Conservation (phyloP, 257 asterid genomes). For the Ilex asprella region DNA sequence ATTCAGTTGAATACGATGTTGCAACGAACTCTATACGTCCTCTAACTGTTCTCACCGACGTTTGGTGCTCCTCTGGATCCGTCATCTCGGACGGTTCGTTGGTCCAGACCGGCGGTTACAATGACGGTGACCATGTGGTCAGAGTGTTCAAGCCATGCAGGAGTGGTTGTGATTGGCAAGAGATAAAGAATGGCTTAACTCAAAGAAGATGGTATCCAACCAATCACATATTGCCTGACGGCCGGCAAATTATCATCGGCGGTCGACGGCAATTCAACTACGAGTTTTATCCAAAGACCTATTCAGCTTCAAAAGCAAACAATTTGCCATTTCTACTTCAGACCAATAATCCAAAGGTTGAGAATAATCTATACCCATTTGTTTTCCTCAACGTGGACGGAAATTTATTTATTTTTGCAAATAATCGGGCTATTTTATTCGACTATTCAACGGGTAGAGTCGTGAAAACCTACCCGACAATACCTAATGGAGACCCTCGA, state of each 20-base stretch:
- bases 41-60: constrained; percentile 32
- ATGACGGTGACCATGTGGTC: constrained; percentile 28
- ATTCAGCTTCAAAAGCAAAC: not conserved
- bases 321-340: constrained; percentile 23
- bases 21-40: constrained; percentile 31
- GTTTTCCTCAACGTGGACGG: constrained; percentile 41
- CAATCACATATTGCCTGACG: constrained; percentile 35
- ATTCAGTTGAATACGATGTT: constrained; percentile 47
- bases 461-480: constrained; percentile 25
- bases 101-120: constrained; percentile 43
- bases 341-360: constrained; percentile 23
- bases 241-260: constrained; percentile 30
- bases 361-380: constrained; percentile 41
- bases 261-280: constrained; percentile 36
- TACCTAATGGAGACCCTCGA: constrained; percentile 37
- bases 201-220: constrained; percentile 41
- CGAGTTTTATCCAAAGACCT: constrained; percentile 33
- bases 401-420: constrained; percentile 36
- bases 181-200: not conserved
- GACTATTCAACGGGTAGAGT: constrained; percentile 18
- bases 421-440: constrained; percentile 30
- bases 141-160: constrained; percentile 27
- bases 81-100: constrained; percentile 31
- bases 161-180: constrained; percentile 32
- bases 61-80: constrained; percentile 53